Evolutionary conservation across 106 monocot genomes (phyloP), one percentile per base, ranked within the genome.

Genomic region (Allium cepa): DNA sequence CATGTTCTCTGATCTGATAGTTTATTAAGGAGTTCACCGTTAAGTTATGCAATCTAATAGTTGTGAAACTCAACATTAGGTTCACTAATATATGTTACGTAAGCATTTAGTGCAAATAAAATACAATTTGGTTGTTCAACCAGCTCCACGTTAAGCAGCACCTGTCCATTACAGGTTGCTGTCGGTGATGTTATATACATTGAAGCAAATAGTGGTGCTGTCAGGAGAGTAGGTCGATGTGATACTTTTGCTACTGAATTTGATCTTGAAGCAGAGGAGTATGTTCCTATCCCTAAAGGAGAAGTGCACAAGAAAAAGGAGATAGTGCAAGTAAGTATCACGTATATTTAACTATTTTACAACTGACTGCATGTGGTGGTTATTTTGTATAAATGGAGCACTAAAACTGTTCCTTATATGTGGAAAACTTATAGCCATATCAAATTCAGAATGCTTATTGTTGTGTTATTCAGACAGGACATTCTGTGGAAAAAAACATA

Each of bases 161-260:
- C 55, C 62, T 74, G 11, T 52, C 50, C 48, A 28, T 56, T 69
- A 69, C 76, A 93, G 97, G 97, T 99, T 72, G 85, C 92, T 70
- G 87, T 93, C 53, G 97, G 92, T 69, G 97, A 99, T 83, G 97
- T 99, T 52, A 99, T 99, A 59, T 99, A 90, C 72, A 87, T 99
- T 73, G 97, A 99, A 87, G 87, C 92, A 82, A 99, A 99, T 69
- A 99, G 97, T 78, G 97, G 97, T 72, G 97, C 97, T n/a, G 97
- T 99, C 13, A 99, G 85, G 75, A 82, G 97, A 79, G 97, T 99
- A 11, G 92, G 97, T 63, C 71, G 97, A 75, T 89, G 92, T 76
- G 97, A 93, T 83, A 79, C 88, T 70, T 99, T 85, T 79, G 97
- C 97, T 71, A 90, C 97, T 53, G 97, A 99, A 74, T 99, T 90